Evolutionary conservation across 805 yeast genomes (phyloP), one percentile per base, ranked within the genome.

Genomic region (Candida multigemmis): DNA sequence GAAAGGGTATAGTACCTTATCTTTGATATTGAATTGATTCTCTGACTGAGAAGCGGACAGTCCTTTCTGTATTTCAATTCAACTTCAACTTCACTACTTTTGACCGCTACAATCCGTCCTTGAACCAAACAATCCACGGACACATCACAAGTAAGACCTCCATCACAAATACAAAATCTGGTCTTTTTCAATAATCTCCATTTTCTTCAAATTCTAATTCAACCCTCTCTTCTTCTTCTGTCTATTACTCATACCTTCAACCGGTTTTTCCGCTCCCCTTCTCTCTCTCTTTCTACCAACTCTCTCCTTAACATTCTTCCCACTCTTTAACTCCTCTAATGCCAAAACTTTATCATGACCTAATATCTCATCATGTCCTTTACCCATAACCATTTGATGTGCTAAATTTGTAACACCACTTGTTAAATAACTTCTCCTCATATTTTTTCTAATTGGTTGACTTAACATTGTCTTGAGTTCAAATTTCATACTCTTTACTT

Each of bases 321-420:
- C 34, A n/a, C 21, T 28, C 31, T 41, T 45, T 41, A 82, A 56
- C 27, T 71, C 75, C 24, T 74, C 72, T 31, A 83, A 56, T 0
- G 95, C 96, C 42, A 76, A 71, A 23, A 66, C 65, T 37, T 70
- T 69, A 25, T 68, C 68, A 40, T 74, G 77, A 0, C 96, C 95
- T 44, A 84, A 59, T 26, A 87, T 74, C 13, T 67, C 60, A 16
- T 65, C 58, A 47, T 79, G 89, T 4, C 81, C 76, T 27, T 69
- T 63, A 11, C 83, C 82, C 30, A 74, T 68, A 5, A 78, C 67
- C 41, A 87, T 60, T 44, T 77, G 65, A 45, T 82, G 87, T 2
- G 94, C 95, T 39, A 84, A 56, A 45, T 83, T 84, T 24, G 68
- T 64, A 25, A 77, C 52, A 1, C 94, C 94, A 47, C 86, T 80